Evolutionary conservation across 2,329 filamentous ascomycete species (phyloP).

Genomic region (Stachybotrys chartarum): DNA sequence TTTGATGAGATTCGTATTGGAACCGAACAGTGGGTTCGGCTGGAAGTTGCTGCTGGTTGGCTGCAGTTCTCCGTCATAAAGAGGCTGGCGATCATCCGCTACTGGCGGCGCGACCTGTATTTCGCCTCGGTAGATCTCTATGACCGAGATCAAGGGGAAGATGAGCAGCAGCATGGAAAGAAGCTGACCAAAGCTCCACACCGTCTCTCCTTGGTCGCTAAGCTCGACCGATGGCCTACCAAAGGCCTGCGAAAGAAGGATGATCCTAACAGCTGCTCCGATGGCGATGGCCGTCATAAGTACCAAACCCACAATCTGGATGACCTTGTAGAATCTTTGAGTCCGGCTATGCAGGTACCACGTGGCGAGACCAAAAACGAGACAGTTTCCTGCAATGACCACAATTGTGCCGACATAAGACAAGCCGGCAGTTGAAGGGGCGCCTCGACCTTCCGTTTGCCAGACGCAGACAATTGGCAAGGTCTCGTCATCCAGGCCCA

Average conservation of each 20-base stretch:
- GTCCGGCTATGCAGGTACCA: constrained; percentile 56
- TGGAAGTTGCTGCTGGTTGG: constrained; percentile 24
- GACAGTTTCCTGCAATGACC: constrained; percentile 50
- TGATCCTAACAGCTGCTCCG: constrained; percentile 50
- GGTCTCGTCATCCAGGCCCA: constrained; percentile 40
- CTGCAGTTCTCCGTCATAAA: constrained; percentile 34
- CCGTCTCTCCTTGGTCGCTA: constrained; percentile 16
- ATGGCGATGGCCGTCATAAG: constrained; percentile 51
- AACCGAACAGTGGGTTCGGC: constrained; percentile 20
- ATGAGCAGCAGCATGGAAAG: constrained; percentile 51
- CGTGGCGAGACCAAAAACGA: constrained; percentile 52
- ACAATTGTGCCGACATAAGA: constrained; percentile 53
- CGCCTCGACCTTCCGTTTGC: constrained; percentile 30
- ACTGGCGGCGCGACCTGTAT: constrained; percentile 34
- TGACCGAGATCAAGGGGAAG: constrained; percentile 50
- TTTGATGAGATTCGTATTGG: not conserved
- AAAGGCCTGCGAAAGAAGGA: constrained; percentile 54
- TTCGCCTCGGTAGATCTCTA: constrained; percentile 52
- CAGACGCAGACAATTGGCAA: constrained; percentile 57
- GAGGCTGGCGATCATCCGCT: constrained; percentile 27
- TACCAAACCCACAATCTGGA: constrained; percentile 46
- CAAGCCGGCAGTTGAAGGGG: constrained; percentile 32
- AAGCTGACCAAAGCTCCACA: constrained; percentile 58
- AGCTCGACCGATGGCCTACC: constrained; percentile 16
- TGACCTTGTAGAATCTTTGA: constrained; percentile 45